Evolutionary conservation across 75 land plant genomes (phyloP).

Genomic region (Larix kaempferi): DNA sequence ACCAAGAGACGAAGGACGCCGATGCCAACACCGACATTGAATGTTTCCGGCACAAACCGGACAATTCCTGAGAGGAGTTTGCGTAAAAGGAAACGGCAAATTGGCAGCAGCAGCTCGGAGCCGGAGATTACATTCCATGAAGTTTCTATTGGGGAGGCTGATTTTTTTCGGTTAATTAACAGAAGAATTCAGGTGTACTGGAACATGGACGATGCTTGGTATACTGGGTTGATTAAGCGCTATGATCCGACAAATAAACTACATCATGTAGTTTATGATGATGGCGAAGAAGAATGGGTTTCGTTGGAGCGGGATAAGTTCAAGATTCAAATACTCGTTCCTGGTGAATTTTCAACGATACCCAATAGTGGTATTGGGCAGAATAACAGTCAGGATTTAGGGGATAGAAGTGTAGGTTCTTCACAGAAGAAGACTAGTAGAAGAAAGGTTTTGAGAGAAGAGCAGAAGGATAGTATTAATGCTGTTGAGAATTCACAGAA

Average conservation of each 20-base stretch:
- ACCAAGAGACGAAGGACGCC: background rate
- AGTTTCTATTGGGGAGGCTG: background rate
- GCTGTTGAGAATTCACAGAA: background rate
- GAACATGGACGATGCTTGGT: constrained; percentile 37
- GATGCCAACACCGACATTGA: background rate
- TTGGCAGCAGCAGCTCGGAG: background rate
- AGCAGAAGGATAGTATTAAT: background rate
- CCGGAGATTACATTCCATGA: background rate
- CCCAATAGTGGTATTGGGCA: background rate
- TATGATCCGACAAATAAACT: constrained; percentile 19
- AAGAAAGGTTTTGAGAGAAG: background rate
- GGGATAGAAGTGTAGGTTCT: background rate
- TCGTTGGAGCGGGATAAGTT: constrained; percentile 24
- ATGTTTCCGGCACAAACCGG: background rate
- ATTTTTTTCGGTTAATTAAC: constrained; percentile 9
- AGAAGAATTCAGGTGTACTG: constrained; percentile 37
- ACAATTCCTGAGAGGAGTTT: background rate
- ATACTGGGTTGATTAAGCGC: constrained; percentile 25
- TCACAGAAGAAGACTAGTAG: background rate
- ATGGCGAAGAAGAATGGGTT: constrained; percentile 42
- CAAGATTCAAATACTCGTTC: constrained; percentile 6
- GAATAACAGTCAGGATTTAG: background rate
- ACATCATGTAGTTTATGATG: constrained; percentile 40
- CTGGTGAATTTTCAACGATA: background rate
- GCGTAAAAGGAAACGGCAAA: background rate